A percentile compares a stretch with the other conserved stretches of the same genome.
Evolutionary conservation across 805 yeast species (phyloP).

Genomic region (Spathaspora hagerdaliae): DNA sequence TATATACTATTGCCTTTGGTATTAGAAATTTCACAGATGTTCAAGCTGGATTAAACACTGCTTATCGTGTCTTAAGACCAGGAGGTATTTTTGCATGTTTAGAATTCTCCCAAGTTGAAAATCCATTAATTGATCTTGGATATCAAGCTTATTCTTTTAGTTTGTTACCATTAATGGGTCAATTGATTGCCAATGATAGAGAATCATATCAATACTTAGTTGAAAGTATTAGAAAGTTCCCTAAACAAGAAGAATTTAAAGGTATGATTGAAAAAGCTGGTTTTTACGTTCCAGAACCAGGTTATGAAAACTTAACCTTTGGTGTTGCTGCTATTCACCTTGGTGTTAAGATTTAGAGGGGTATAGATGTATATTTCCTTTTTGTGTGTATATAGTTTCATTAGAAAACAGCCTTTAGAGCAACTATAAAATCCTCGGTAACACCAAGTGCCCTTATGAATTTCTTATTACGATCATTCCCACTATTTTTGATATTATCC

Average conservation of each 20-base stretch:
- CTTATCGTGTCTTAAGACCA: slow-evolving; percentile 91
- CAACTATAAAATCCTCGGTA: slow-evolving; percentile 26
- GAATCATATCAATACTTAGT: slow-evolving; percentile 95
- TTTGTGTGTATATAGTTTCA: not conserved
- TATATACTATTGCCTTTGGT: slow-evolving; percentile 96
- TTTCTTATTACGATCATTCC: slow-evolving; percentile 4
- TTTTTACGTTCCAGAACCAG: slow-evolving; percentile 77
- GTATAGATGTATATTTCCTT: not conserved
- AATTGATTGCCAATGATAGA: slow-evolving; percentile 89
- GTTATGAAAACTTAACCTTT: slow-evolving; percentile 90
- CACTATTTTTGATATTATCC: not conserved
- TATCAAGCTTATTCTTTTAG: slow-evolving; percentile 90
- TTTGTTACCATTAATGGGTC: slow-evolving; percentile 90
- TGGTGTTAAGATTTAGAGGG: slow-evolving; percentile 74
- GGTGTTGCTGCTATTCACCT: slow-evolving; percentile 96
- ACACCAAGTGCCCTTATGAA: slow-evolving; percentile 24
- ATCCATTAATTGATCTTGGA: slow-evolving; percentile 64
- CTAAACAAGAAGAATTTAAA: slow-evolving; percentile 87
- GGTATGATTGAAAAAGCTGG: slow-evolving; percentile 94
- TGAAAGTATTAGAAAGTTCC: slow-evolving; percentile 89
- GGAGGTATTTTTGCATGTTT: slow-evolving; percentile 97
- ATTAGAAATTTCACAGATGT: slow-evolving; percentile 94
- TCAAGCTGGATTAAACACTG: slow-evolving; percentile 92
- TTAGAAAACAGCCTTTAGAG: slow-evolving; percentile 5
- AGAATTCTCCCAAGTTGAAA: slow-evolving; percentile 89